Evolutionary conservation across 2,329 filamentous ascomycete species (phyloP).

Genomic region (Ophiostoma perfectum): DNA sequence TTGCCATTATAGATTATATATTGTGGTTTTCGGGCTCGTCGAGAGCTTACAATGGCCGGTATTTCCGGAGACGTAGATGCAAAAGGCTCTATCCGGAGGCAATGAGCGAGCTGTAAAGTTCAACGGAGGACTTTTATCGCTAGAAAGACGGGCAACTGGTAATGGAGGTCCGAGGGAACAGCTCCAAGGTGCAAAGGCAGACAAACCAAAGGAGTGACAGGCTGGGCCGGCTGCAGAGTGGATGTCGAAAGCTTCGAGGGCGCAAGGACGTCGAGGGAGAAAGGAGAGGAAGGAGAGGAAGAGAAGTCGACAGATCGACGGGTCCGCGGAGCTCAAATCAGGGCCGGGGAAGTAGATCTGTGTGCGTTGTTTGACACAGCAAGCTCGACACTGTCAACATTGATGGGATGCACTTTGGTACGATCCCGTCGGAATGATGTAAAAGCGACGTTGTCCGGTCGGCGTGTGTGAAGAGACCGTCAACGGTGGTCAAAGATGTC

Average conservation of each 20-base stretch:
- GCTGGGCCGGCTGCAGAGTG: neutral
- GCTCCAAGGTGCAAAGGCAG: neutral
- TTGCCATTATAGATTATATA: conserved; percentile 89
- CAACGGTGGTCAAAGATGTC: neutral
- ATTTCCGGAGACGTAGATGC: neutral
- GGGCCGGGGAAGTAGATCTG: neutral
- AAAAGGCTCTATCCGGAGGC: conserved; percentile 6
- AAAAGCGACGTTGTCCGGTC: neutral
- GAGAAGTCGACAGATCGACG: neutral
- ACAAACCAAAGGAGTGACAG: conserved; percentile 1
- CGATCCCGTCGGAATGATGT: neutral
- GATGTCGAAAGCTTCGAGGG: neutral
- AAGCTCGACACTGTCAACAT: conserved; percentile 7
- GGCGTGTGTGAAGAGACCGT: neutral
- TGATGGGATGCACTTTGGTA: neutral
- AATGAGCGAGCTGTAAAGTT: neutral
- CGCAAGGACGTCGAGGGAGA: neutral
- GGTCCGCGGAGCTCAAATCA: conserved; percentile 6
- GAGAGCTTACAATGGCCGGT: conserved; percentile 8
- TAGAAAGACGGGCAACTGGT: neutral
- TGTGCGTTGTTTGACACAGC: conserved; percentile 1
- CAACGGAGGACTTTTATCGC: neutral
- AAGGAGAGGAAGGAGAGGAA: neutral
- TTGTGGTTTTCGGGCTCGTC: conserved; percentile 28
- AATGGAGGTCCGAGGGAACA: neutral